A percentile compares a stretch with the other conserved stretches of the same genome.
Conservation (phyloP, 2,329 filamentous ascomycete species). For the Pseudogymnoascus sp. region DNA sequence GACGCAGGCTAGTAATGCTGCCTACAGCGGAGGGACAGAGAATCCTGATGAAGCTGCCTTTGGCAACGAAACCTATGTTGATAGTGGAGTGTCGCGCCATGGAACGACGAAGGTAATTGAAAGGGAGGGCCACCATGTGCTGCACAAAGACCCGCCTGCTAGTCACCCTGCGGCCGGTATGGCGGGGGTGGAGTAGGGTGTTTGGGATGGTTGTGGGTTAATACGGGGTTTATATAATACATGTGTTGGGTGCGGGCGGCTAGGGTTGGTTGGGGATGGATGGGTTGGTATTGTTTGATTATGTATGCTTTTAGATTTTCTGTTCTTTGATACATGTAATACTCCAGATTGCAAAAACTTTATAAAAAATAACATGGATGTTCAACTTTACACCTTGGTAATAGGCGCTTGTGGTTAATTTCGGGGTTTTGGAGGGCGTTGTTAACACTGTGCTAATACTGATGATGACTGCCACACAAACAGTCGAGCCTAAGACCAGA, state of each 20-base stretch:
- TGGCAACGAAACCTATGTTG: not conserved
- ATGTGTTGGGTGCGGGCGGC: not conserved
- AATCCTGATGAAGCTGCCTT: constrained; percentile 16
- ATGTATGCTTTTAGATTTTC: not conserved
- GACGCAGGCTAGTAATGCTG: not conserved
- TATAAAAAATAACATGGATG: constrained; percentile 6
- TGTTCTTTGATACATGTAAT: not conserved
- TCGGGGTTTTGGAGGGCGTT: not conserved
- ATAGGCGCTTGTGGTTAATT: not conserved
- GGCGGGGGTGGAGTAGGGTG: not conserved
- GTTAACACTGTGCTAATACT: not conserved
- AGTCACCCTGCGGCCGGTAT: constrained; percentile 19
- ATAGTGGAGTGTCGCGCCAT: not conserved
- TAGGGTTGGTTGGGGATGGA: not conserved
- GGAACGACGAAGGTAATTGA: not conserved
- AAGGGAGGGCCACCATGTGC: constrained; percentile 19
- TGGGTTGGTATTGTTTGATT: not conserved
- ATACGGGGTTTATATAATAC: not conserved
- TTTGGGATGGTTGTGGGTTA: not conserved
- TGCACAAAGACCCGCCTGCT: constrained; percentile 26
- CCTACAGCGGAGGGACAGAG: constrained; percentile 9
- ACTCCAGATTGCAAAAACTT: not conserved
- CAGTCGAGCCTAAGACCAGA: not conserved
- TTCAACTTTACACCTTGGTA: not conserved
- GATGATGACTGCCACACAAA: not conserved